These are phyloP conservation scores for Taphrina populina DNA, from an alignment of 1,139 yeast genomes.

Conservation along the genomic window DNA sequence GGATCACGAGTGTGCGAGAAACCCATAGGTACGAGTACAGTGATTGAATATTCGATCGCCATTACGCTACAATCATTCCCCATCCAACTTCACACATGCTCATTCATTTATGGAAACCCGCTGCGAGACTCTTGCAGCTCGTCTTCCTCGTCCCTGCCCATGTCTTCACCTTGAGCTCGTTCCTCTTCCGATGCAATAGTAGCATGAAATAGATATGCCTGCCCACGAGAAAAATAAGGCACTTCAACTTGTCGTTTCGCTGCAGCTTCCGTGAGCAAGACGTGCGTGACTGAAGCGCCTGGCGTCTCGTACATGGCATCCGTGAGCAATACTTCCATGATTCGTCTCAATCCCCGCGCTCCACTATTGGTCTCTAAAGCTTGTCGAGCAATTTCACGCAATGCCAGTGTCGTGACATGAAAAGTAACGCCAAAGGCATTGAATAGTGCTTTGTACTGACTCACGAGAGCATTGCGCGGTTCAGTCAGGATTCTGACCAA, in stretches of 20 bases:
- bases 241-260: conserved; percentile 22
- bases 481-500: conserved; percentile 52
- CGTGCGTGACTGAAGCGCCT: conserved; percentile 52
- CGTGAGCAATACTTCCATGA: conserved; percentile 53
- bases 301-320: conserved; percentile 58
- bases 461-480: conserved; percentile 54
- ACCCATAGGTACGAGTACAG: too few relatives aligned
- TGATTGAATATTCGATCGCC: too few relatives aligned
- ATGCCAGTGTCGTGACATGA: conserved; percentile 51
- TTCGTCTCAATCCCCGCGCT: conserved; percentile 56
- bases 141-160: too few relatives aligned
- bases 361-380: conserved; percentile 56
- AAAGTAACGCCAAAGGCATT: conserved; percentile 53
- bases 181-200: conserved; percentile 22
- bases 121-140: neutral
- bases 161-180: conserved; percentile 4
- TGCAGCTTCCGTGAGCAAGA: conserved; percentile 38
- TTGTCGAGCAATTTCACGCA: conserved; percentile 50
- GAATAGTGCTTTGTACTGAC: conserved; percentile 54
- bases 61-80: too few relatives aligned
- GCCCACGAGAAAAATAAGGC: conserved; percentile 19
- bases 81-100: too few relatives aligned
- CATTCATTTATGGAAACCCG: conserved; percentile 6
- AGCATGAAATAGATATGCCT: conserved; percentile 13
- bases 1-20: too few relatives aligned